Conservation (phyloP, 345 rosid species). For the Trapa bicornis region DNA sequence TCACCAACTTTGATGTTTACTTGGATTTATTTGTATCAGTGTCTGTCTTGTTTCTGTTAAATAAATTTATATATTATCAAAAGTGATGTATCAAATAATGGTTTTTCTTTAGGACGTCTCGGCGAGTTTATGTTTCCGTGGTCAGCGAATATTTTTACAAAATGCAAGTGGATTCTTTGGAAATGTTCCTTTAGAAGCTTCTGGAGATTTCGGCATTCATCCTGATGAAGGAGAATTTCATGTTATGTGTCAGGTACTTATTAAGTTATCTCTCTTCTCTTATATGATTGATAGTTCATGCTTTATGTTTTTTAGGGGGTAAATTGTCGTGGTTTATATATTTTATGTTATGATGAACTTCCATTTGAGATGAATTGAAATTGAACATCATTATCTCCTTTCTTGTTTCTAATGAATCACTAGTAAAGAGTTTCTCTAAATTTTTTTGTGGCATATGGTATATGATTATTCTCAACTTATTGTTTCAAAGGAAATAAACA, state of each 20-base stretch:
- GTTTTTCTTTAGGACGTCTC: constrained; percentile 53
- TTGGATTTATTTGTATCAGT: not conserved
- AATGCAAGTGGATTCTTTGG: constrained; percentile 95
- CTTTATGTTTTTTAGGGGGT: constrained; percentile 2
- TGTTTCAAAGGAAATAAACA: too few species aligned
- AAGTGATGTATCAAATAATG: not conserved
- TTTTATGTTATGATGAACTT: too few species aligned
- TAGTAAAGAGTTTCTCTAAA: too few species aligned
- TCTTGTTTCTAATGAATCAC: too few species aligned
- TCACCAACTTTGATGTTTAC: not conserved
- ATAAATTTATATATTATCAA: not conserved
- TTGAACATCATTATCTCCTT: too few species aligned
- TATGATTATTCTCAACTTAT: not conserved
- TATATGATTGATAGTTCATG: not conserved
- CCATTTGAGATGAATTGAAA: too few species aligned
- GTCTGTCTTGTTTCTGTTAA: not conserved
- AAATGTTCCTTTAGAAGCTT: constrained; percentile 86
- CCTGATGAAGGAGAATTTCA: constrained; percentile 99
- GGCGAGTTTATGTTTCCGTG: constrained; percentile 80
- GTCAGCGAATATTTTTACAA: constrained; percentile 83
- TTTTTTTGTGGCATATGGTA: not conserved
- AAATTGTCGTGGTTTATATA: too few species aligned
- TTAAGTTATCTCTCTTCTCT: not conserved
- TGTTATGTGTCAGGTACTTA: constrained; percentile 85
- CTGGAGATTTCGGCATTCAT: constrained; percentile 96